These are phyloP conservation scores for Colletotrichum paranaense DNA, from an alignment of 2,329 filamentous ascomycete genomes.

Conservation along the genomic window DNA sequence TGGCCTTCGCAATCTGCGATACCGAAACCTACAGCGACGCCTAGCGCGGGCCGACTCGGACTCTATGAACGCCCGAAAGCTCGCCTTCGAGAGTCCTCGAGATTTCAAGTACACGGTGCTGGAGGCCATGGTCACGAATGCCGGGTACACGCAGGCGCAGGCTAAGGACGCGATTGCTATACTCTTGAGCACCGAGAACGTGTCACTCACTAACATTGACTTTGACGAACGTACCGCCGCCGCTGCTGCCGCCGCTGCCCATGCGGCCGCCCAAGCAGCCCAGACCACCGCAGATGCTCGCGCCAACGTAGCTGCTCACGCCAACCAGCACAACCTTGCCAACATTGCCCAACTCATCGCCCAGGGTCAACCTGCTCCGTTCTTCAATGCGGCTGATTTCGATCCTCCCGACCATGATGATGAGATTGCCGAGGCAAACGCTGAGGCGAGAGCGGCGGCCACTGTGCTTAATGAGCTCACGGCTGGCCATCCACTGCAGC, in stretches of 20 bases:
- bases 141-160: conserved; percentile 46
- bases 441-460: neutral
- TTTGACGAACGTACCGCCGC: conserved; percentile 45
- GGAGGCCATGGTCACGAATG: conserved; percentile 50
- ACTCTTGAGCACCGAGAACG: conserved; percentile 49
- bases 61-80: conserved; percentile 38
- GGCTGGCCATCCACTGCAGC: conserved; percentile 55
- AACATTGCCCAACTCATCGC: neutral
- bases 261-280: neutral
- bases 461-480: conserved; percentile 27
- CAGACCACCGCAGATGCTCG: neutral
- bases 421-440: conserved; percentile 40
- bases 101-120: conserved; percentile 47
- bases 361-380: neutral
- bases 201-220: conserved; percentile 43
- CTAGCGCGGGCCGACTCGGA: conserved; percentile 3
- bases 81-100: conserved; percentile 40
- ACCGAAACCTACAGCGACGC: conserved; percentile 32
- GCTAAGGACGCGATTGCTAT: conserved; percentile 47
- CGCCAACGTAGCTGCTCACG: neutral
- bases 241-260: neutral
- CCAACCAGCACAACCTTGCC: conserved; percentile 32
- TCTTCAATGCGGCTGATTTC: neutral
- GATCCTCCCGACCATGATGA: neutral
- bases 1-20: conserved; percentile 28